Evolutionary conservation across 345 rosid species (phyloP).

Genomic region (Cardamine resedifolia): DNA sequence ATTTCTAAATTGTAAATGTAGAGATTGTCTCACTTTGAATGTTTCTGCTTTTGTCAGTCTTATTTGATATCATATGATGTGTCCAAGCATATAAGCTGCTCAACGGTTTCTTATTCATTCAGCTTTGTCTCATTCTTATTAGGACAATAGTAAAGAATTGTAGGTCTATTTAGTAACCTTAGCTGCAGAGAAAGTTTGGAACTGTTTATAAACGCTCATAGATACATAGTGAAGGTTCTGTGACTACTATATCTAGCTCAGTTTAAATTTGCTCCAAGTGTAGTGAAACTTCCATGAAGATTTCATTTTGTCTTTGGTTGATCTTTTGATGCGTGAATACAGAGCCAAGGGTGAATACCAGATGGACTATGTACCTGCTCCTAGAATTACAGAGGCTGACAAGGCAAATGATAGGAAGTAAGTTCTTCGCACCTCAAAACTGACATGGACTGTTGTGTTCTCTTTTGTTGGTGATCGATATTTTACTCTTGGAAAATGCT

Average conservation of each 20-base stretch:
- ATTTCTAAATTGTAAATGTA: neutral
- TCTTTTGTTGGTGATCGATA: neutral
- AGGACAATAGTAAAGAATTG: neutral
- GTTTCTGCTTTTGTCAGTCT: neutral
- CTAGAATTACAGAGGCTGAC: conserved; percentile 90
- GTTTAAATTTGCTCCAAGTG: neutral
- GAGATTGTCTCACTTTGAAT: neutral
- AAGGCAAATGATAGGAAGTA: conserved; percentile 80
- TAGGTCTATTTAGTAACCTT: neutral
- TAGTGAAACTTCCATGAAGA: neutral
- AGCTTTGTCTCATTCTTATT: neutral
- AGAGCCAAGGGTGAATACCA: conserved; percentile 95
- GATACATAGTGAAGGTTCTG: neutral
- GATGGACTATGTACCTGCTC: conserved; percentile 88
- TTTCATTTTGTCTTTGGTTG: conserved; percentile 2
- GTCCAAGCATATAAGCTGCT: neutral
- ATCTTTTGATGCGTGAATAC: conserved; percentile 33
- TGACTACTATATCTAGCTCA: neutral
- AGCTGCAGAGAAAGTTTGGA: neutral
- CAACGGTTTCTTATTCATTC: neutral
- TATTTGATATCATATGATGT: neutral
- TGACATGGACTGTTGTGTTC: neutral
- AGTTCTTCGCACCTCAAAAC: conserved; percentile 24
- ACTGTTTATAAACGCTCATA: neutral
- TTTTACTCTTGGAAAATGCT: neutral